Evolutionary conservation across 139 green algal species (phyloP), one percentile per base, ranked within the genome.

Genomic region (Trebouxia sp.): DNA sequence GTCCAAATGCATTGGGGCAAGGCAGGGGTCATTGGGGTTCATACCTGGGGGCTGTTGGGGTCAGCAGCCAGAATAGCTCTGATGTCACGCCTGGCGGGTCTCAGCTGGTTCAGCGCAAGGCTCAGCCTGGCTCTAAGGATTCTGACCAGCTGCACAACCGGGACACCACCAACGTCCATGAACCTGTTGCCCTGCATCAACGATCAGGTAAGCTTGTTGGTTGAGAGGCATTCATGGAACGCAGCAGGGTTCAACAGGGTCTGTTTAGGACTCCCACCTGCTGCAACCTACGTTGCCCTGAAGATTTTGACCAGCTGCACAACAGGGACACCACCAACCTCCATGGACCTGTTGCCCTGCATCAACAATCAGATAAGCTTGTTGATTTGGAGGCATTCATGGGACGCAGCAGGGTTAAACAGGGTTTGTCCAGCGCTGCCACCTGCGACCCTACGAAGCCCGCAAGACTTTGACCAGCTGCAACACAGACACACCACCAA

Each of bases 1-100:
- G 48, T 14, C 15, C 14, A 58, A 17, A 58, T 14, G 48, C 14
- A 58, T n/a, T 14, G 48, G 48, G 14, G 48, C 15, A 58, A 58
- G 48, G 58, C 15, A 30, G 58, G 58, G 20, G 22, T 26, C 10
- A 11, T 38, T 70, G 58, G n/a, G 58, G n/a, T n/a, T n/a, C n/a
- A n/a, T 75, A 75, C 74, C 47, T 79, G 74, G 47, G 74, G 74
- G 74, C 74, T 79, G 43, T 51, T 45, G 10, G 74, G 74, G 74
- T 79, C 74, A 32, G 74, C 47, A 32, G 74, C 74, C n/a, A 79
- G 47, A 28, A 79, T 79, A 5, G 45, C 47, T 28, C 47, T 79
- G 74, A 79, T 79, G 30, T 66, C 43, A 11, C 74, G 12, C 7
- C 47, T 28, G 20, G 74, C 74, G 12, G 74, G 41, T 47, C 30